Conservation (phyloP, 805 yeast species). For the Brettanomyces bruxellensis region DNA sequence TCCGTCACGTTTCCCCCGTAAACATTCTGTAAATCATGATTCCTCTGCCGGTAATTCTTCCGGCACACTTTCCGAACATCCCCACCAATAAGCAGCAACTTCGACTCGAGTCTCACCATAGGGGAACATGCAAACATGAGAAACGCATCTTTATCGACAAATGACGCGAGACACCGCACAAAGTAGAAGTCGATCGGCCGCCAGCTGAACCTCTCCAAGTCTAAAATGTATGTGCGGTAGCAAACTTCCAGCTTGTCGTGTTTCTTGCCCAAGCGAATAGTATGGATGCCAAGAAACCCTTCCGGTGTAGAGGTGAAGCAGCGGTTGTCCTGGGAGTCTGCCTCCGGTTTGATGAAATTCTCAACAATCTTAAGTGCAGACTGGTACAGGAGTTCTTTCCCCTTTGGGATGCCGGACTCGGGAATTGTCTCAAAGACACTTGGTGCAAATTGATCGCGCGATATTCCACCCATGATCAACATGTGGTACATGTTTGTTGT, state of each 20-base stretch:
- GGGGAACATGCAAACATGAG: conserved; percentile 6
- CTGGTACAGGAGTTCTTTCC: not conserved
- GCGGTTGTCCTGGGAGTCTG: not conserved
- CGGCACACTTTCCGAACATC: conserved; percentile 8
- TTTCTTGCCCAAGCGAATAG: not conserved
- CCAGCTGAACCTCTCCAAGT: conserved; percentile 17
- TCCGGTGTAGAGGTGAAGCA: not conserved
- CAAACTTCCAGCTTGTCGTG: not conserved
- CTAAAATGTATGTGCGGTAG: conserved; percentile 8
- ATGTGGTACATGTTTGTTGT: conserved; percentile 11
- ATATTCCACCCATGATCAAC: conserved; percentile 17
- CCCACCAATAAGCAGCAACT: conserved; percentile 14
- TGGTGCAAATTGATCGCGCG: not conserved
- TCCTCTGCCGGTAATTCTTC: conserved; percentile 1
- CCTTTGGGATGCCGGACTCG: not conserved
- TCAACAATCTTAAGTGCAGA: not conserved
- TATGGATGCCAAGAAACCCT: not conserved
- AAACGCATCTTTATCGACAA: not conserved
- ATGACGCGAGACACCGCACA: not conserved
- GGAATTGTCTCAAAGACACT: not conserved
- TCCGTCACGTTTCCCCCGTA: conserved; percentile 11
- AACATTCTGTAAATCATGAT: conserved; percentile 2
- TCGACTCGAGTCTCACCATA: conserved; percentile 13
- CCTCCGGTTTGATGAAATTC: not conserved
- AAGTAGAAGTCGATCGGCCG: conserved; percentile 6